Evolutionary conservation across 2,329 filamentous ascomycete species (phyloP).

Genomic region (Ophiostoma piceae): DNA sequence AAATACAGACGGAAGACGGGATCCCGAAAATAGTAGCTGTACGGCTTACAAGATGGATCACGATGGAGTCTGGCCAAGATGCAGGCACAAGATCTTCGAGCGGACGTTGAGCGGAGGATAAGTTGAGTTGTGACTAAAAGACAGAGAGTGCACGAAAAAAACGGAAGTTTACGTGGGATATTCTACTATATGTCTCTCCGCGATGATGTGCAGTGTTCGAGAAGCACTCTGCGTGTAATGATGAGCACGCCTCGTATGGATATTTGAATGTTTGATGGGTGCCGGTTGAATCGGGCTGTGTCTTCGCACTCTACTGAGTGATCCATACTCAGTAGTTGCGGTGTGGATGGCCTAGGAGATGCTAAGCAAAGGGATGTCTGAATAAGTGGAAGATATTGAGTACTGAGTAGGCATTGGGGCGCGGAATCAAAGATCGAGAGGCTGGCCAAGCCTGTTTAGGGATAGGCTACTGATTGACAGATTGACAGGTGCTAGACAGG

Average conservation of each 20-base stretch:
- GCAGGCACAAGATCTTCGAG: too few relatives aligned
- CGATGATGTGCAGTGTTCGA: background rate
- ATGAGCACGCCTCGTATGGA: background rate
- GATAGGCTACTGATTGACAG: background rate
- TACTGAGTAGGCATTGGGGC: background rate
- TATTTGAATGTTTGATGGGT: too few relatives aligned
- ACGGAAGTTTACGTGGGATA: background rate
- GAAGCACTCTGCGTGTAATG: background rate
- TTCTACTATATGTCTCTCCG: background rate
- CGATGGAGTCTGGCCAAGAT: too few relatives aligned
- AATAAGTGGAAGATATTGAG: background rate
- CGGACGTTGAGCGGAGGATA: too few relatives aligned
- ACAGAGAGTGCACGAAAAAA: background rate
- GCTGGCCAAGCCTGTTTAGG: background rate
- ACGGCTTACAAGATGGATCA: too few relatives aligned
- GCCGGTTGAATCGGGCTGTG: background rate
- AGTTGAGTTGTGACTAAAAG: background rate
- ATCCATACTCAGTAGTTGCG: background rate
- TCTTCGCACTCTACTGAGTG: too few relatives aligned
- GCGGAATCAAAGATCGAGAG: conserved; percentile 8
- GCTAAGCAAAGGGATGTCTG: background rate
- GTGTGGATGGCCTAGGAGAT: too few relatives aligned
- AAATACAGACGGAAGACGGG: too few relatives aligned
- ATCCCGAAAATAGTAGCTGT: too few relatives aligned
- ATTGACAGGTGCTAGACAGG: background rate